phyloP scores from a whole-genome alignment of 2,329 filamentous ascomycete species.

The Graphilbum sp. region DNA sequence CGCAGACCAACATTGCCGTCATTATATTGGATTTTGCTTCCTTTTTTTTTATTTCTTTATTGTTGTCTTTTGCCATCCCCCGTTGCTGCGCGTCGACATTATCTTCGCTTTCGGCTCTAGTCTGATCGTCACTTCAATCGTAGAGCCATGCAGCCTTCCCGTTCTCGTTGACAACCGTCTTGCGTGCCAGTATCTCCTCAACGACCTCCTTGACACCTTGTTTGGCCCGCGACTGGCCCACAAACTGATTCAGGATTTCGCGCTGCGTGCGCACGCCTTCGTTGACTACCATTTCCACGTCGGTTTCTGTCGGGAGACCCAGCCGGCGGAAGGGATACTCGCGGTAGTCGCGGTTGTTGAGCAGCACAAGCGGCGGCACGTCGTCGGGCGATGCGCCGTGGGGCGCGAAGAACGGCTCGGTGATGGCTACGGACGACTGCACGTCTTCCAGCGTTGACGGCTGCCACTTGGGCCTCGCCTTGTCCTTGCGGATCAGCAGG shows the following conservation, averaged over 20 bases:
- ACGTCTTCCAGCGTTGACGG: slow-evolving; percentile 59
- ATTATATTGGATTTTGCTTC: too few relatives aligned
- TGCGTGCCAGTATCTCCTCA: slow-evolving; percentile 48
- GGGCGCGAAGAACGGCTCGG: slow-evolving; percentile 49
- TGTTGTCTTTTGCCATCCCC: too few relatives aligned
- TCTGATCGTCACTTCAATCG: slow-evolving; percentile 4
- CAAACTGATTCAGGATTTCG: slow-evolving; percentile 47
- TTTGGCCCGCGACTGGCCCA: slow-evolving; percentile 42
- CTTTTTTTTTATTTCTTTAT: not conserved
- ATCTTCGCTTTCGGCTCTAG: too few relatives aligned
- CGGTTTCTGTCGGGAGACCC: slow-evolving; percentile 56
- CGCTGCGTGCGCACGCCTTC: slow-evolving; percentile 24
- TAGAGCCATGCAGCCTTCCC: slow-evolving; percentile 16
- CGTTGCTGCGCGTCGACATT: too few relatives aligned
- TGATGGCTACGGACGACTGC: slow-evolving; percentile 32
- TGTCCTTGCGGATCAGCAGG: slow-evolving; percentile 52
- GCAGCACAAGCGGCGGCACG: slow-evolving; percentile 36
- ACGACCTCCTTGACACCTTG: slow-evolving; percentile 56
- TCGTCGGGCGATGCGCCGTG: slow-evolving; percentile 21
- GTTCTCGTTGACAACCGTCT: slow-evolving; percentile 24
- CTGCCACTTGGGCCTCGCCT: slow-evolving; percentile 52
- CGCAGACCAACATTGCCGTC: too few relatives aligned
- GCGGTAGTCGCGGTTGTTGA: slow-evolving; percentile 45
- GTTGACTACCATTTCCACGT: slow-evolving; percentile 31
- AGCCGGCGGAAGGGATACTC: slow-evolving; percentile 59